Evolutionary conservation across 306 rosid species (phyloP).

Genomic region (Astragalus membranaceus): DNA sequence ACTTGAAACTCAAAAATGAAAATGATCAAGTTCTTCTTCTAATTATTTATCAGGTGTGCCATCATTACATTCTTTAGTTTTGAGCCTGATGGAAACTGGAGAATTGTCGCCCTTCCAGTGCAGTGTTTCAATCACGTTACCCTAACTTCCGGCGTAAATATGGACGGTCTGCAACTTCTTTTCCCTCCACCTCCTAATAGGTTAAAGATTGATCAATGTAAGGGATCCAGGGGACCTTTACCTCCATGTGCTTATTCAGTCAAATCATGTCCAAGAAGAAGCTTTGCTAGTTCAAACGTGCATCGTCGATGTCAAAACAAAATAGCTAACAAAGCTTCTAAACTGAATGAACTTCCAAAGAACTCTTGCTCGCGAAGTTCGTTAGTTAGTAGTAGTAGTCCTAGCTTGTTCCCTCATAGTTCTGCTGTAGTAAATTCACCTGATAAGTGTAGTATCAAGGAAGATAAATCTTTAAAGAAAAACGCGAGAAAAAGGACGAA

Average conservation of each 20-base stretch:
- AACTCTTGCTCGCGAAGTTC: slow-evolving; percentile 35
- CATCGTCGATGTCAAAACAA: slow-evolving; percentile 50
- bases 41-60: slow-evolving; percentile 46
- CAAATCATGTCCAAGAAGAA: slow-evolving; percentile 35
- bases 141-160: slow-evolving; percentile 33
- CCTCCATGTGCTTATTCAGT: slow-evolving; percentile 35
- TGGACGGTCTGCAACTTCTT: slow-evolving; percentile 56
- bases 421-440: slow-evolving; percentile 30
- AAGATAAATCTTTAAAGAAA: slow-evolving; percentile 41
- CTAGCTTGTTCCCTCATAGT: slow-evolving; percentile 30
- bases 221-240: slow-evolving; percentile 29
- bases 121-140: slow-evolving; percentile 29
- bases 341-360: slow-evolving; percentile 44
- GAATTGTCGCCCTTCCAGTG: slow-evolving; percentile 43
- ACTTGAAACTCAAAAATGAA: slow-evolving; percentile 18
- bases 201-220: slow-evolving; percentile 35
- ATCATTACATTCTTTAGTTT: slow-evolving; percentile 33
- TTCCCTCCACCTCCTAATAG: slow-evolving; percentile 43
- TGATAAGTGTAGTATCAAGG: slow-evolving; percentile 23
- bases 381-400: slow-evolving; percentile 18
- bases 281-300: slow-evolving; percentile 33
- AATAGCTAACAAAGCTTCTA: slow-evolving; percentile 43
- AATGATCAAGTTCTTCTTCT: slow-evolving; percentile 7
- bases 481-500: slow-evolving; percentile 40
- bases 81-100: slow-evolving; percentile 52